These are phyloP conservation scores for Rhizophagus prolifer DNA, from an alignment of 192 early-diverging fungal species.

Conservation along the genomic window DNA sequence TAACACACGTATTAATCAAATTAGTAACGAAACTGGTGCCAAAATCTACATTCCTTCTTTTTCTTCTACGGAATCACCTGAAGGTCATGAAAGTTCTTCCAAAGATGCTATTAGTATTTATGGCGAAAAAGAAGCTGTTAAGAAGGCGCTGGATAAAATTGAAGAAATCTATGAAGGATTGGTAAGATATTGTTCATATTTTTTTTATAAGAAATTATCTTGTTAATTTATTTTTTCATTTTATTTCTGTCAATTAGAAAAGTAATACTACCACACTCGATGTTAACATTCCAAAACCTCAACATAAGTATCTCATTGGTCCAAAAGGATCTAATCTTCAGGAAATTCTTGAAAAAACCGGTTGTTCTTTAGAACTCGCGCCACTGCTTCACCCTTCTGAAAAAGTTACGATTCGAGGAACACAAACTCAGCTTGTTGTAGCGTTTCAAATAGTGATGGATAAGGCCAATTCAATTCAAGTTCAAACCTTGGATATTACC, in stretches of 20 bases:
- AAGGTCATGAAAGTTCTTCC: constrained; percentile 28
- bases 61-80: constrained; percentile 44
- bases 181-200: constrained; percentile 37
- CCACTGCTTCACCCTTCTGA: constrained; percentile 67
- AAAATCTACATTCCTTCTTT: constrained; percentile 79
- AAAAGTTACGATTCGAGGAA: constrained; percentile 77
- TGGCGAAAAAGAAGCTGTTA: constrained; percentile 76
- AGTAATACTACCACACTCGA: constrained; percentile 59
- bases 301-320: constrained; percentile 91
- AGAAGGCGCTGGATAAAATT: constrained; percentile 62
- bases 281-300: constrained; percentile 81
- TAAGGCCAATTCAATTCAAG: constrained; percentile 73
- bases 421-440: constrained; percentile 60
- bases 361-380: constrained; percentile 86
- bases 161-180: constrained; percentile 61
- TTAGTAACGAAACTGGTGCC: constrained; percentile 63
- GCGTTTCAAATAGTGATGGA: constrained; percentile 82
- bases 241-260: background rate
- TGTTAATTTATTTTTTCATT: background rate
- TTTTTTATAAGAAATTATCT: background rate
- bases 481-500: constrained; percentile 72
- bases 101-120: constrained; percentile 64
- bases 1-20: constrained; percentile 56
- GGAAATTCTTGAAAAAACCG: constrained; percentile 84
- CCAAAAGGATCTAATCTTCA: constrained; percentile 71